Base-by-base conservation (phyloP, 352 stramenopile species). In the Plasmopara muralis region DNA sequence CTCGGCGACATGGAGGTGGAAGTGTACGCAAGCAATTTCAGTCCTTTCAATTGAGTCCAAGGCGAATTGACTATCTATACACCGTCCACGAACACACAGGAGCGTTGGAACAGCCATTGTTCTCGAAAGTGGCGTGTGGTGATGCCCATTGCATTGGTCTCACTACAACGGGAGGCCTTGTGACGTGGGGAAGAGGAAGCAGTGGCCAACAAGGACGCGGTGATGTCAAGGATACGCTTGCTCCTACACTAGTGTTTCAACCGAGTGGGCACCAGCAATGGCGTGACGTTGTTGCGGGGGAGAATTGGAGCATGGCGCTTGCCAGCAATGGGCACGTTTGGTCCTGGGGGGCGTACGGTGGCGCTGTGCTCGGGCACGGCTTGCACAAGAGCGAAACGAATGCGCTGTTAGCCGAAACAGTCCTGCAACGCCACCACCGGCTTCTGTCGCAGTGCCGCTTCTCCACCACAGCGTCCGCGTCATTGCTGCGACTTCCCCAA, bases 191-290 rank as follows among this genome's bases (percentile, higher is more conserved):
- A 2, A 53, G 70, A 29, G 88, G 88, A 13, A 64, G 66, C 15
- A 85, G 87, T 48, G 89, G 89, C 0, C 74, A 94, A 31, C 78
- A 95, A 7, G 87, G 89, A 9, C 70, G 83, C 48, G 83, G 85
- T 3, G 54, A 72, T 25, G 60, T 62, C 2, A 43, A 47, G 12
- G 66, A 85, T 50, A 49, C 55, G 10, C 40, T 77, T 46, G 28
- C 37, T 4, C 74, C 77, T 13, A 62, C 46, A 6, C 12, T 7
- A 12, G 39, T 69, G 16, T 43, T 58, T 2, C 47, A 53, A 68
- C 1, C 15, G 8, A 44, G 33, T 52, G 34, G n/a, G 34, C 7
- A 35, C 20, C 53, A 48, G 7, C 18, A n/a, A 15, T 87, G 69
- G 71, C 44, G 44, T 7, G 74, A 85, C 16, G 66, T 89, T 31